Base-by-base conservation (phyloP, 1,284 basidiomycete genomes). In the Mrakiaceae sp. region DNA sequence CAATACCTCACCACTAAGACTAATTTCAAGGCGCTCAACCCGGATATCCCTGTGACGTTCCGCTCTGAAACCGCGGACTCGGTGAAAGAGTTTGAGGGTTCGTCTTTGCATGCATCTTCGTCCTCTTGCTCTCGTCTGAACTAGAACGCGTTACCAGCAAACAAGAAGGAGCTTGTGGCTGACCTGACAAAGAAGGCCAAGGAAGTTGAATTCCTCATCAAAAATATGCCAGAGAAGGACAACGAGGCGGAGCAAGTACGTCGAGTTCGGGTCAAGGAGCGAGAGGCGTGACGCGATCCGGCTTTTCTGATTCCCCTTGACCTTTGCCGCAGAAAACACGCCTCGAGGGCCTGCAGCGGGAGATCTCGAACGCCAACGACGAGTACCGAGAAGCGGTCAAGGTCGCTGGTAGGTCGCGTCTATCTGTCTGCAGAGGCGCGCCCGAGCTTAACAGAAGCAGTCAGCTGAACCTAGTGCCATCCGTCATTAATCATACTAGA, bases 1-100 rank as follows among this genome's bases (percentile, higher is more conserved):
- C 72, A 75, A 56, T 77, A 76, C 60, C 75, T 77, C 48, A 74
- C 74, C 48, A 72, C 72, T 64, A 67, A 71, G n/a, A 73, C 75
- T 10, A 71, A 73, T 62, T 76, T 77, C 64, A 73, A 74, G 68
- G 74, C 75, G 63, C 70, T 71, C 11, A 72, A 72, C 14, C 62
- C 67, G 3, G 67, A 69, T 14, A 73, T 77, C 27, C 74, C 75
- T 3, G 68, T 71, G 1, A 75, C 75, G 0, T 65, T 74, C 8
- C 66, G 69, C 44, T 72, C 71, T 1, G 58, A 69, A 3, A 64
- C 69, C n/a, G 72, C 73, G 4, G 73, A 68, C 52, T 71, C 73
- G 27, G 68, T 70, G 60, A 70, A 71, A 72, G 66, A 56, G 70
- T 72, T 56, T 43, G 50, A 60, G 11, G 57, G 66, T 54, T 5